These are phyloP conservation scores for Paramyrothecium roridum DNA, from an alignment of 2,329 filamentous ascomycete genomes.

Conservation along the genomic window DNA sequence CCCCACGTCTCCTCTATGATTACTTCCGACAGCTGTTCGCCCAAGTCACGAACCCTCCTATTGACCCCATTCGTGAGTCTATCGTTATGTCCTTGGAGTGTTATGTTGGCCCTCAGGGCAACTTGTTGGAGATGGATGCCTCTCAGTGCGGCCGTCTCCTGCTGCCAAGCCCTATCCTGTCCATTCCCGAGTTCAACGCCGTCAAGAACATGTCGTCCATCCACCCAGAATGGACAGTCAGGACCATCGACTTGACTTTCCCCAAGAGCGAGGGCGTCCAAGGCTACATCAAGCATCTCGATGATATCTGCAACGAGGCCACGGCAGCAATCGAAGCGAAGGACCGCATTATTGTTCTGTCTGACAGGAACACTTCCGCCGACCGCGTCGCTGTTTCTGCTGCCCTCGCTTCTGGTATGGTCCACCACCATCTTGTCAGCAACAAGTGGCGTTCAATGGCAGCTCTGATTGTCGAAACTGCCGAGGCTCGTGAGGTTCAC, in stretches of 20 bases:
- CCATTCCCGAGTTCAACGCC: constrained; percentile 86
- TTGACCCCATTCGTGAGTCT: constrained; percentile 94
- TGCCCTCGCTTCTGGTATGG: constrained; percentile 84
- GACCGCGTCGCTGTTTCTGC: constrained; percentile 84
- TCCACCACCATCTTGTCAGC: constrained; percentile 91
- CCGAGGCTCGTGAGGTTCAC: constrained; percentile 93
- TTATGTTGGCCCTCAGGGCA: constrained; percentile 94
- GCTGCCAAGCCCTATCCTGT: constrained; percentile 84
- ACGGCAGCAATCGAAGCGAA: constrained; percentile 79
- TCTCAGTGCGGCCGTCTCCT: constrained; percentile 84
- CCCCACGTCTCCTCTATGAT: constrained; percentile 85
- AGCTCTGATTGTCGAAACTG: constrained; percentile 86
- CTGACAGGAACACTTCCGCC: constrained; percentile 79
- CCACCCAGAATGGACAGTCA: constrained; percentile 80
- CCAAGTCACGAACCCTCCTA: constrained; percentile 96
- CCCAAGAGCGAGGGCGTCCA: constrained; percentile 77
- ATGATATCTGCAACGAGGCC: constrained; percentile 81
- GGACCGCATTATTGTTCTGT: constrained; percentile 84
- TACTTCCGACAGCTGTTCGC: constrained; percentile 98
- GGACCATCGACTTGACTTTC: constrained; percentile 90
- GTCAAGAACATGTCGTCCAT: constrained; percentile 72
- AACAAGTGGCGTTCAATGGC: constrained; percentile 94
- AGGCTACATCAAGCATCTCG: constrained; percentile 84
- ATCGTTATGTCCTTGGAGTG: constrained; percentile 98
- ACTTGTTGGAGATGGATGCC: constrained; percentile 88